These are phyloP conservation scores for Trichoderma oligosporum DNA, from an alignment of 2,329 filamentous ascomycete species.

Conservation along the genomic window DNA sequence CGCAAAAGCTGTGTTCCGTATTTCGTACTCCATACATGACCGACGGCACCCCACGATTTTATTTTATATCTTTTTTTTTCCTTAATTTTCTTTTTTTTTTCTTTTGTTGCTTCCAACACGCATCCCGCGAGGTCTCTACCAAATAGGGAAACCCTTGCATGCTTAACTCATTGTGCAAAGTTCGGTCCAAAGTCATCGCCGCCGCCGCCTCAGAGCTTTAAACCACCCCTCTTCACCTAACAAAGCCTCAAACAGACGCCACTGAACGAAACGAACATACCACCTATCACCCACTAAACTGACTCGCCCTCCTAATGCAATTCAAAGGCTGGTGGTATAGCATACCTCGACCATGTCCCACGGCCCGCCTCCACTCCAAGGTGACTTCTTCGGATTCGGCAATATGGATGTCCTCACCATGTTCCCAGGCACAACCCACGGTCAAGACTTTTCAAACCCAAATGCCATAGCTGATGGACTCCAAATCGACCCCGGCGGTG, in stretches of 20 bases:
- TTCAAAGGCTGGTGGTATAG: conserved; percentile 22
- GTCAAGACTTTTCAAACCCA: conserved; percentile 26
- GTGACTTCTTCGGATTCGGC: conserved; percentile 38
- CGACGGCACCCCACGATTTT: no score
- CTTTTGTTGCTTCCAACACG: no score
- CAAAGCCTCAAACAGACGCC: conserved; percentile 9
- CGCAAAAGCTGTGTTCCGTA: no score
- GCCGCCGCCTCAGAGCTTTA: neutral
- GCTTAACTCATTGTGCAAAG: no score
- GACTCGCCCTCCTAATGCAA: conserved; percentile 28
- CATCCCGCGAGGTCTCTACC: no score
- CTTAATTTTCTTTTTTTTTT: no score
- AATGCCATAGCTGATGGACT: conserved; percentile 15
- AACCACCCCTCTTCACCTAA: neutral
- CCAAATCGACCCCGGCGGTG: neutral
- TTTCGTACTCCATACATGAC: no score
- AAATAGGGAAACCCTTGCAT: no score
- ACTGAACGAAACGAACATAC: conserved; percentile 7
- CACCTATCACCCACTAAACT: conserved; percentile 15
- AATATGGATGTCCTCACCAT: conserved; percentile 29
- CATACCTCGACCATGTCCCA: conserved; percentile 33
- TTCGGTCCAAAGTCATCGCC: neutral
- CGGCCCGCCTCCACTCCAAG: conserved; percentile 33
- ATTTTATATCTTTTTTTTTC: no score
- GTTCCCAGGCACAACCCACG: conserved; percentile 28